Evolutionary conservation across 495 filamentous ascomycete species (phyloP).

Genomic region (Astrocystis sublimbata): DNA sequence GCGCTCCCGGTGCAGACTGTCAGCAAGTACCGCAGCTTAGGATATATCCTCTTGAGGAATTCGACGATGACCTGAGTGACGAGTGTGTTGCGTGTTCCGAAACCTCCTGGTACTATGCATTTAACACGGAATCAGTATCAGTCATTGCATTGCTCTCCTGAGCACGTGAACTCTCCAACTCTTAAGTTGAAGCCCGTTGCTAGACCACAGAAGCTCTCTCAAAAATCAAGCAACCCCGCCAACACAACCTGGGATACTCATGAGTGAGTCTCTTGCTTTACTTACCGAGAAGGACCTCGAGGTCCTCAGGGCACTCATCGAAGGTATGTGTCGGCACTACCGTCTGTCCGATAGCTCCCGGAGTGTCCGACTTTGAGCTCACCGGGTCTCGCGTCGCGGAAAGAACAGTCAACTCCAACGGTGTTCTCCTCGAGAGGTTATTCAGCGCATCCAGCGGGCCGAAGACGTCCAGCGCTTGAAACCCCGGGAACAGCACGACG

Average conservation of each 20-base stretch:
- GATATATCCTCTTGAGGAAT: conserved; percentile 48
- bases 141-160: not conserved
- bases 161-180: not conserved
- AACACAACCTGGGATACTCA: not conserved
- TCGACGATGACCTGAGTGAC: conserved; percentile 40
- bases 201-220: not conserved
- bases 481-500: conserved; percentile 46
- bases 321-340: conserved; percentile 67
- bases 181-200: not conserved
- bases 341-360: conserved; percentile 37
- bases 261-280: too few relatives aligned
- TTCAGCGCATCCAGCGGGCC: conserved; percentile 66
- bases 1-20: conserved; percentile 63
- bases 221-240: not conserved
- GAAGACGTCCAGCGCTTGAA: conserved; percentile 55
- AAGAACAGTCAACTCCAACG: conserved; percentile 51
- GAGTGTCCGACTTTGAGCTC: conserved; percentile 7
- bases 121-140: not conserved
- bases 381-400: conserved; percentile 57
- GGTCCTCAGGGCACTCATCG: conserved; percentile 38
- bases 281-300: conserved; percentile 60
- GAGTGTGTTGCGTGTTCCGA: conserved; percentile 47
- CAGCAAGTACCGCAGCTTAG: conserved; percentile 55
- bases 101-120: conserved; percentile 65
- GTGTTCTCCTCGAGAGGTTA: conserved; percentile 43